phyloP scores from a whole-genome alignment of 176 grass and related monocot species.

The Themeda triandra region DNA sequence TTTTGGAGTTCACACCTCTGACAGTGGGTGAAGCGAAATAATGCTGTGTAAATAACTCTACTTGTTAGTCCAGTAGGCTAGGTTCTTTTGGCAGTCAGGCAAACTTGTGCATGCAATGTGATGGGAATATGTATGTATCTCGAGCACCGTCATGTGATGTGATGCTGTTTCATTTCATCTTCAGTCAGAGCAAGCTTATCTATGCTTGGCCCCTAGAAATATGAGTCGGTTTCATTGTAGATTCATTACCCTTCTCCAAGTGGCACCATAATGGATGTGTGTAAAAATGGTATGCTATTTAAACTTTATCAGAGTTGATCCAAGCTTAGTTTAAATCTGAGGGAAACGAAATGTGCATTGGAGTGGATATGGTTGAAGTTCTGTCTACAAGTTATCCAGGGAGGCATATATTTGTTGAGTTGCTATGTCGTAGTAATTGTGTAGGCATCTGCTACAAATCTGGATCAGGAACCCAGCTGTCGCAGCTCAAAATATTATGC shows the following conservation, averaged over 20 bases:
- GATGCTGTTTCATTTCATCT: constrained; percentile 2
- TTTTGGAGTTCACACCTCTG: not conserved
- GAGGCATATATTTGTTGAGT: not conserved
- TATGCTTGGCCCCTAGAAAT: not conserved
- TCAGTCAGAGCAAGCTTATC: not conserved
- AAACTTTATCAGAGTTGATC: not conserved
- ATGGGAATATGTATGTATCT: not conserved
- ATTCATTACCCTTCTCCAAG: not conserved
- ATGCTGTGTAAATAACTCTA: not conserved
- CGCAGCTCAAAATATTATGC: not conserved
- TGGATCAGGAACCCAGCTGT: not conserved
- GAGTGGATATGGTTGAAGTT: not conserved
- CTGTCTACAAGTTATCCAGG: not conserved
- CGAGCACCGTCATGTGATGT: not conserved
- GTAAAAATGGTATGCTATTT: not conserved
- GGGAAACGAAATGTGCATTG: not conserved
- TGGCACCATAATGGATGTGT: not conserved
- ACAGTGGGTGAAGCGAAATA: not conserved
- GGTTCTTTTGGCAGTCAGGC: not conserved
- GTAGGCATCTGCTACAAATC: not conserved
- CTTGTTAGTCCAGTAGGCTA: not conserved
- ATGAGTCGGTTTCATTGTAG: not conserved
- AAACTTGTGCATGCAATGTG: not conserved
- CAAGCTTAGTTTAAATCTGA: not conserved
- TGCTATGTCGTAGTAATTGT: not conserved